Percentiles rank a stretch among this genome's conserved stretches.
Conservation (phyloP, 1,139 yeast genomes). For the Saccharomyces hybrid region DNA sequence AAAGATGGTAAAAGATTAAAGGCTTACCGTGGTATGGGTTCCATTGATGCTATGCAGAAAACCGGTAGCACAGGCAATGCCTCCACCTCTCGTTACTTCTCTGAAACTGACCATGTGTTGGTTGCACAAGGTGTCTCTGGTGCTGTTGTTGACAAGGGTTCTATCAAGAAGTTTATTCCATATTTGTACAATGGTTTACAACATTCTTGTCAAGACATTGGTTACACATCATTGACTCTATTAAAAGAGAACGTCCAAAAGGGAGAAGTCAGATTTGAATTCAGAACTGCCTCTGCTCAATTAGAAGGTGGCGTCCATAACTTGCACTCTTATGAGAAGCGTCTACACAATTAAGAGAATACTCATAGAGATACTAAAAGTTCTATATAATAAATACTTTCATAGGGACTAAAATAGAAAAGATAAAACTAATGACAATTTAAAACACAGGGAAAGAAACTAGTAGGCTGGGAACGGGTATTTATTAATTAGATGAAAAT, state of each 20-base stretch:
- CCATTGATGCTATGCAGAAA: slow-evolving; percentile 98
- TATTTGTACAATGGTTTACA: slow-evolving; percentile 92
- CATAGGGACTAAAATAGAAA: neutral
- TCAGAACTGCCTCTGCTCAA: slow-evolving; percentile 98
- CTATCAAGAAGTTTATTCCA: slow-evolving; percentile 87
- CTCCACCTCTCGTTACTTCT: slow-evolving; percentile 95
- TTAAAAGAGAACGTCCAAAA: slow-evolving; percentile 57
- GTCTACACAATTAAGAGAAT: slow-evolving; percentile 66
- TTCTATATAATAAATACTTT: neutral
- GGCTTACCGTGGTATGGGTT: slow-evolving; percentile 99
- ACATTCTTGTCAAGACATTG: slow-evolving; percentile 98
- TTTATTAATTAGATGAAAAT: too few species aligned
- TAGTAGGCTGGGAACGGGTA: too few species aligned
- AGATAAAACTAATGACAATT: neutral
- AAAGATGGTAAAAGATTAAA: slow-evolving; percentile 97
- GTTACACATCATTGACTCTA: slow-evolving; percentile 58
- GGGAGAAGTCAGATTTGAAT: slow-evolving; percentile 85
- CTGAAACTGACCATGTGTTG: slow-evolving; percentile 88
- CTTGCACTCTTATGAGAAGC: slow-evolving; percentile 94
- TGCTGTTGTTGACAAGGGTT: slow-evolving; percentile 94
- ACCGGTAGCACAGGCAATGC: slow-evolving; percentile 86
- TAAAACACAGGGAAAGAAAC: too few species aligned
- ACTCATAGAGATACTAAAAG: neutral
- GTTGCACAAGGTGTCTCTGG: slow-evolving; percentile 99
- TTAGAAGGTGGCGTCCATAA: slow-evolving; percentile 98